Percentiles rank a stretch among this genome's conserved stretches.
These are phyloP conservation scores for Linderina pennispora DNA, from an alignment of 192 early-diverging fungal species.

Conservation along the genomic window DNA sequence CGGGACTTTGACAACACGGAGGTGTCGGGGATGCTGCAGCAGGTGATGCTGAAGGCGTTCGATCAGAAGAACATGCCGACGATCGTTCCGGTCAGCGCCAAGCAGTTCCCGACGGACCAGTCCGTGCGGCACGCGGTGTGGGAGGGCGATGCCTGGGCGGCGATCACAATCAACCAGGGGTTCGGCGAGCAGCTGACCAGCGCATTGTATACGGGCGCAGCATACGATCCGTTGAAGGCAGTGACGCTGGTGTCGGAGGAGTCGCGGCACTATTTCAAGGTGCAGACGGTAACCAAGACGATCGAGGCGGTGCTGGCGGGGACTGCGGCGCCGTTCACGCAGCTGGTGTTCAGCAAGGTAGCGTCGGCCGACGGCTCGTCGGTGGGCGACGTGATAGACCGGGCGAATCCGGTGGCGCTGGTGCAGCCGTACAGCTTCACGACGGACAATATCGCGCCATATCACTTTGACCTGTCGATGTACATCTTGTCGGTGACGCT, in stretches of 20 bases:
- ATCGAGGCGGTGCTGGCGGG: slow-evolving; percentile 9
- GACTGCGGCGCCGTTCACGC: slow-evolving; percentile 18
- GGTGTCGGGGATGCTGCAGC: slow-evolving; percentile 3
- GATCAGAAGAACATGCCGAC: slow-evolving; percentile 12
- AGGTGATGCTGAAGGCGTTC: slow-evolving; percentile 5
- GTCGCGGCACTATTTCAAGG: slow-evolving; percentile 42
- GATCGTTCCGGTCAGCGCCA: no score
- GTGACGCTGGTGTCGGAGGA: slow-evolving; percentile 31
- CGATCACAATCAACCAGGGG: slow-evolving; percentile 28
- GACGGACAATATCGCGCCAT: slow-evolving; percentile 38
- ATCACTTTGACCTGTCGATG: slow-evolving; percentile 40
- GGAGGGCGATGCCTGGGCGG: slow-evolving; percentile 34
- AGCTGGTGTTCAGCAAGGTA: slow-evolving; percentile 9
- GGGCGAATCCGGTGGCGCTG: slow-evolving; percentile 29
- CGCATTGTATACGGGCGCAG: slow-evolving; percentile 15
- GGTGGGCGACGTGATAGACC: slow-evolving; percentile 2
- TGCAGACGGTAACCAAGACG: slow-evolving; percentile 4
- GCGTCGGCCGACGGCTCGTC: slow-evolving; percentile 2
- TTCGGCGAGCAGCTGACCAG: slow-evolving; percentile 23
- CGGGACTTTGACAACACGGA: slow-evolving; percentile 30
- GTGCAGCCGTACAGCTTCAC: slow-evolving; percentile 29
- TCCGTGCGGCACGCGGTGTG: slow-evolving; percentile 28
- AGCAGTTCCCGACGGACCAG: slow-evolving; percentile 2
- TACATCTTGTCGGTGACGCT: slow-evolving; percentile 38
- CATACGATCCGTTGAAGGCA: slow-evolving; percentile 18